These are phyloP conservation scores for Aspergillus fructus DNA, from an alignment of 2,329 filamentous ascomycete genomes.

Conservation along the genomic window DNA sequence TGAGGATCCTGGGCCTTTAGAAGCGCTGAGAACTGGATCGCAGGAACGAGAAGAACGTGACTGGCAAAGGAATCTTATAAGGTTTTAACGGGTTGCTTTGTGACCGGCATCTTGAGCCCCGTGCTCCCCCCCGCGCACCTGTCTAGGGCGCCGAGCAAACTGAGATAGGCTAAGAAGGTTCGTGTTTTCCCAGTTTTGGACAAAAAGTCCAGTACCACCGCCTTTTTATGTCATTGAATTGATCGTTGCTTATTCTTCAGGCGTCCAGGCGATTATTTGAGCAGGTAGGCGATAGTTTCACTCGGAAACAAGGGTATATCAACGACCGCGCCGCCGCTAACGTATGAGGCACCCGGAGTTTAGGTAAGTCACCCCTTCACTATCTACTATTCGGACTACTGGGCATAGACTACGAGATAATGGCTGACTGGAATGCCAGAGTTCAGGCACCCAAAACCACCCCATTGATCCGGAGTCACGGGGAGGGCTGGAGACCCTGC, in stretches of 20 bases:
- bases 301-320: slow-evolving; percentile 8
- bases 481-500: slow-evolving; percentile 20
- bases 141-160: not conserved
- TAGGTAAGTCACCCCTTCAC: slow-evolving; percentile 7
- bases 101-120: not conserved
- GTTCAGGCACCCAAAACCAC: slow-evolving; percentile 22
- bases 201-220: not conserved
- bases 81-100: not conserved
- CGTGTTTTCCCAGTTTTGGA: not conserved
- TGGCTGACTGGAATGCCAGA: slow-evolving; percentile 31
- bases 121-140: not conserved
- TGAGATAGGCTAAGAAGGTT: not conserved
- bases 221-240: not conserved
- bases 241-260: not conserved
- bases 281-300: not conserved
- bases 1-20: not conserved
- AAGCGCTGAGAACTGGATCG: not conserved
- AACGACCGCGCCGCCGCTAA: slow-evolving; percentile 12
- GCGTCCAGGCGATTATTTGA: not conserved
- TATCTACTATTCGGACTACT: not conserved
- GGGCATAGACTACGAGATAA: not conserved
- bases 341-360: slow-evolving; percentile 12
- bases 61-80: not conserved
- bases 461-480: slow-evolving; percentile 24
- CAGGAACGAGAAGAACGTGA: not conserved